Conservation (phyloP, 768 basidiomycete genomes). For the Nevesoporus exiguus region DNA sequence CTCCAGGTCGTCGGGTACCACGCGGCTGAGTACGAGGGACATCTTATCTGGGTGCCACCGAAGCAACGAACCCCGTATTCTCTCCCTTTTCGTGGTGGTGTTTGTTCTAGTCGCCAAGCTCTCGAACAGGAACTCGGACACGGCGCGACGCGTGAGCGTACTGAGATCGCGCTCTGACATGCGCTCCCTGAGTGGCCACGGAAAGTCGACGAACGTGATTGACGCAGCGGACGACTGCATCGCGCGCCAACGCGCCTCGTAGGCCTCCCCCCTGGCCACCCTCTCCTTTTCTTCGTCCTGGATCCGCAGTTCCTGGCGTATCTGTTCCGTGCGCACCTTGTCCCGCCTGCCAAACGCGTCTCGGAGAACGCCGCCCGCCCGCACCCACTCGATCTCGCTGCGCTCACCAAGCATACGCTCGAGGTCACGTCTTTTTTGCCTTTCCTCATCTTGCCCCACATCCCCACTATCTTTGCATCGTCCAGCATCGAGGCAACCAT, state of each 20-base stretch:
- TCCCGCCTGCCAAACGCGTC: slow-evolving; percentile 50
- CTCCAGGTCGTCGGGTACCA: slow-evolving; percentile 43
- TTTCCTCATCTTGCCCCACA: slow-evolving; percentile 4
- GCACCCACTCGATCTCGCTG: slow-evolving; percentile 60
- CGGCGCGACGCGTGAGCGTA: slow-evolving; percentile 36
- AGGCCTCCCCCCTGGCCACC: slow-evolving; percentile 46
- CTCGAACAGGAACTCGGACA: slow-evolving; percentile 52
- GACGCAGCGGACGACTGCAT: slow-evolving; percentile 31
- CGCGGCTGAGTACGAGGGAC: slow-evolving; percentile 40
- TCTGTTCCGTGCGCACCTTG: slow-evolving; percentile 43
- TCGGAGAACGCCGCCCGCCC: slow-evolving; percentile 53
- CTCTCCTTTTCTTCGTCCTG: slow-evolving; percentile 41
- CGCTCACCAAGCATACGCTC: slow-evolving; percentile 42
- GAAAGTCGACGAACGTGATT: slow-evolving; percentile 50
- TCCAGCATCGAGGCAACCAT: neutral
- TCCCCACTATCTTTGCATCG: neutral
- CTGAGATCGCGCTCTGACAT: slow-evolving; percentile 19
- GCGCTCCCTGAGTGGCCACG: slow-evolving; percentile 51
- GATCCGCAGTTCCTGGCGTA: slow-evolving; percentile 45
- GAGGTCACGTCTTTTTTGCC: slow-evolving; percentile 20
- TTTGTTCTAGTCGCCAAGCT: slow-evolving; percentile 41
- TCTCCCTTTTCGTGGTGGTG: slow-evolving; percentile 44
- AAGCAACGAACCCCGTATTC: slow-evolving; percentile 56
- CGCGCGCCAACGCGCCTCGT: slow-evolving; percentile 50
- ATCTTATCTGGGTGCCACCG: slow-evolving; percentile 72